Conservation (phyloP, 2,329 filamentous ascomycete species). For the Bipolaris zeicola region DNA sequence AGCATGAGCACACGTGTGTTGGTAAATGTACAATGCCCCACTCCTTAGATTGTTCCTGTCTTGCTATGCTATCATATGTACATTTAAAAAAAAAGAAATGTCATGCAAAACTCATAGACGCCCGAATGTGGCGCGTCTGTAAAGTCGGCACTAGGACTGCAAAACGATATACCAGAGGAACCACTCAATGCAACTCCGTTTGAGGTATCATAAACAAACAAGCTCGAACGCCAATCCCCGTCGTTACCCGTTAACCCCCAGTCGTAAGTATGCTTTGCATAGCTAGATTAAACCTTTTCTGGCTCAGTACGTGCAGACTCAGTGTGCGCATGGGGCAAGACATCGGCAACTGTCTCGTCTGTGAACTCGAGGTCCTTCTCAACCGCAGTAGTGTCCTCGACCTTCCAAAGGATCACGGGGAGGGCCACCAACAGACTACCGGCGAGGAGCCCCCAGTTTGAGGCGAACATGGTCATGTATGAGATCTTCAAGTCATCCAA, state of each 20-base stretch:
- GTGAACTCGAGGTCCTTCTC: conserved; percentile 85
- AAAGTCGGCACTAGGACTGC: conserved; percentile 26
- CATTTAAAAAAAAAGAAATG: conserved; percentile 16
- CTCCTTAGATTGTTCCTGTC: neutral
- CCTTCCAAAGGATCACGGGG: conserved; percentile 78
- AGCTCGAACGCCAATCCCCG: conserved; percentile 14
- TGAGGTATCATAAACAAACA: conserved; percentile 29
- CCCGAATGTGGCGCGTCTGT: conserved; percentile 16
- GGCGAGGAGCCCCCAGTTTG: conserved; percentile 76
- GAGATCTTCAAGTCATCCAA: conserved; percentile 65
- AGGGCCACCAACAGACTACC: conserved; percentile 77
- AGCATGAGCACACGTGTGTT: neutral
- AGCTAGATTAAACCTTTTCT: conserved; percentile 36
- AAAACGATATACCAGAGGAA: conserved; percentile 31
- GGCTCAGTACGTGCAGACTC: conserved; percentile 20
- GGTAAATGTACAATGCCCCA: neutral
- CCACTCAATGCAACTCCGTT: conserved; percentile 13
- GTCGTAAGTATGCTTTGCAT: conserved; percentile 10
- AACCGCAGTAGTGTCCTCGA: conserved; percentile 79
- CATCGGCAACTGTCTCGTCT: conserved; percentile 79
- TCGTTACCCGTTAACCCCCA: conserved; percentile 14
- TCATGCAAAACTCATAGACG: conserved; percentile 27
- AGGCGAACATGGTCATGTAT: conserved; percentile 74
- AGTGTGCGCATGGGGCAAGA: conserved; percentile 50
- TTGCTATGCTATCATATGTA: conserved; percentile 17